Conservation (phyloP, 768 basidiomycete genomes). For the Boletus pseudopeckii region DNA sequence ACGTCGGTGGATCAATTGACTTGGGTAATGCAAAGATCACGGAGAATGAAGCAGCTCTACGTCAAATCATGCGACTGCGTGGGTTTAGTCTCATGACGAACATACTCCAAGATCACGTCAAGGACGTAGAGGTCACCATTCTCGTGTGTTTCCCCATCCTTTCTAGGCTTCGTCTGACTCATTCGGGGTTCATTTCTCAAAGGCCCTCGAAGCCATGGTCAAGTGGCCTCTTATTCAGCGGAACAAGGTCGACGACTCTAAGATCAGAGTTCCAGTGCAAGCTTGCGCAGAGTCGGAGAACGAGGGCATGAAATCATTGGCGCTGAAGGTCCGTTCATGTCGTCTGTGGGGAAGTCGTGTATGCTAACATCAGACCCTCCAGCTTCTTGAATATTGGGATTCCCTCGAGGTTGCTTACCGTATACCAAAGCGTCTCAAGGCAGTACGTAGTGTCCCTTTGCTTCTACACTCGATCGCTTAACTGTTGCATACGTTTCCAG, state of each 20-base stretch:
- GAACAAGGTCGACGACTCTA: conserved; percentile 89
- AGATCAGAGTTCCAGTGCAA: conserved; percentile 64
- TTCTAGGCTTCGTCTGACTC: not conserved
- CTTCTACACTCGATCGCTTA: conserved; percentile 1
- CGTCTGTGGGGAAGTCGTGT: not conserved
- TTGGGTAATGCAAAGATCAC: conserved; percentile 58
- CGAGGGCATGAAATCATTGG: conserved; percentile 51
- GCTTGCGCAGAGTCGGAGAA: conserved; percentile 52
- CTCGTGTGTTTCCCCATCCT: conserved; percentile 47
- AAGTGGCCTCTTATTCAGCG: conserved; percentile 80
- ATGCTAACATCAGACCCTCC: not conserved
- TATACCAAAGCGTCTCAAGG: conserved; percentile 72
- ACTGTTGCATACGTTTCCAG: conserved; percentile 10
- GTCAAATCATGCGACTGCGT: conserved; percentile 87
- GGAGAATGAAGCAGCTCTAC: conserved; percentile 69
- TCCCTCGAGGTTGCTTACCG: conserved; percentile 74
- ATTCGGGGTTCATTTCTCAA: not conserved
- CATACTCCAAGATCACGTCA: conserved; percentile 70
- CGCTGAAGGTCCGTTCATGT: conserved; percentile 52
- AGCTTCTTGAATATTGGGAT: conserved; percentile 83
- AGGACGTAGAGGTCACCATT: conserved; percentile 67
- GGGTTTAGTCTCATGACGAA: conserved; percentile 92
- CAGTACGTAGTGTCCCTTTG: conserved; percentile 25
- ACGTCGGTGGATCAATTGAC: not conserved
- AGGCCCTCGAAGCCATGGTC: conserved; percentile 66